Percentiles rank a stretch among this genome's conserved stretches.
Conservation (phyloP, 768 basidiomycete genomes). For the Suillus clintonianus region DNA sequence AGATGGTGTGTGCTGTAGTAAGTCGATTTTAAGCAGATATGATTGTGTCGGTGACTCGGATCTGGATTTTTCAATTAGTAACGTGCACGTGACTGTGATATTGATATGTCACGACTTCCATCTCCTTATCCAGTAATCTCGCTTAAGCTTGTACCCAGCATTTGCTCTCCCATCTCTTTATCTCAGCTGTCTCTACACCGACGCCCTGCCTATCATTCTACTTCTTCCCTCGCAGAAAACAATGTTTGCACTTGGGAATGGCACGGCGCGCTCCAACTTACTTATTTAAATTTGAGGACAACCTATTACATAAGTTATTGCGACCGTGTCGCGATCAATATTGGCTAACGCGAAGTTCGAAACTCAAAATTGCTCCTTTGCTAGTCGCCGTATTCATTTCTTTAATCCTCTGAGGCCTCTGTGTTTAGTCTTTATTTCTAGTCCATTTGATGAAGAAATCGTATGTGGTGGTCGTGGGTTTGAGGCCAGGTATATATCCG, state of each 20-base stretch:
- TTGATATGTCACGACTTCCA: background rate
- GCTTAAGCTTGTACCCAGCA: too few relatives aligned
- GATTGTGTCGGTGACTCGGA: background rate
- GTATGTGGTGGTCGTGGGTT: constrained; percentile 31
- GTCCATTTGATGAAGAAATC: constrained; percentile 20
- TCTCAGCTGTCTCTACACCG: too few relatives aligned
- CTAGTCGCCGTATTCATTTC: background rate
- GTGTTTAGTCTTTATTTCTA: background rate
- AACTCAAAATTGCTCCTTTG: background rate
- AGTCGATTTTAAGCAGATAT: background rate
- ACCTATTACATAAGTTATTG: background rate
- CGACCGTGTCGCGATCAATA: constrained; percentile 1
- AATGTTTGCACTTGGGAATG: too few relatives aligned
- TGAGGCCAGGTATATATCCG: constrained; percentile 30
- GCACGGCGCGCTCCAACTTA: too few relatives aligned
- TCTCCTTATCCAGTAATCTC: background rate
- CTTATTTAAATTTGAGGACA: too few relatives aligned
- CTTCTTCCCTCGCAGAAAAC: too few relatives aligned
- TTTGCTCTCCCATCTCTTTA: too few relatives aligned
- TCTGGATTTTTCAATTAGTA: background rate
- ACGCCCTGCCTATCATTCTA: too few relatives aligned
- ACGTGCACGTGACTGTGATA: background rate
- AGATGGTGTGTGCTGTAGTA: background rate
- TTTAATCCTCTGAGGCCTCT: background rate
- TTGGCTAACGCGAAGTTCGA: background rate